phyloP scores from a whole-genome alignment of 306 rosid species.

The Oxytropis ochrocephala region DNA sequence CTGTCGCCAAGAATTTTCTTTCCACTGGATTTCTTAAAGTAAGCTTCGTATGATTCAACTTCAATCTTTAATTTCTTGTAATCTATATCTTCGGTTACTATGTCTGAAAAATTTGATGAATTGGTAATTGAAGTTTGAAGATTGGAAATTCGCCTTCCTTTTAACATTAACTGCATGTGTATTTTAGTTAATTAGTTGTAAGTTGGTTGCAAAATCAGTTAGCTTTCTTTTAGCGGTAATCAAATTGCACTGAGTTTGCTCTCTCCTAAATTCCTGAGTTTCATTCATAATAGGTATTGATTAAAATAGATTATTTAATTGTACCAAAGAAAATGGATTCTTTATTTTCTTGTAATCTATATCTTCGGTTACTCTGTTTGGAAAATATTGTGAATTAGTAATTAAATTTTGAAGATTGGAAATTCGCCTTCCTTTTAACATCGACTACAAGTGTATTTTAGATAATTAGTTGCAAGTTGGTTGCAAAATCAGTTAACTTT shows the following conservation, averaged over 20 bases:
- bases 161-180: background rate
- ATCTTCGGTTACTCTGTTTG: background rate
- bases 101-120: background rate
- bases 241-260: background rate
- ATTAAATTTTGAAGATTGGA: background rate
- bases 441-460: background rate
- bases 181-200: background rate
- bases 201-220: background rate
- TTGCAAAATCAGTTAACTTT: background rate
- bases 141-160: background rate
- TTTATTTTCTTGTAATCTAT: background rate
- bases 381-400: background rate
- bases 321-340: too few species aligned
- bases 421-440: background rate
- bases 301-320: too few species aligned
- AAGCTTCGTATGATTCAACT: slow-evolving; percentile 18
- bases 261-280: background rate
- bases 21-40: slow-evolving; percentile 54
- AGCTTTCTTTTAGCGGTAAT: background rate
- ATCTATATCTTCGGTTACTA: background rate
- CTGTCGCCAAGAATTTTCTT: slow-evolving; percentile 48
- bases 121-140: background rate
- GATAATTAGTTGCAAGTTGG: background rate
- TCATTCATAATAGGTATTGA: background rate
- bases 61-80: background rate